Base-by-base conservation (phyloP, 371 early-diverging fungal genomes). In the Chytridium lagenaria region DNA sequence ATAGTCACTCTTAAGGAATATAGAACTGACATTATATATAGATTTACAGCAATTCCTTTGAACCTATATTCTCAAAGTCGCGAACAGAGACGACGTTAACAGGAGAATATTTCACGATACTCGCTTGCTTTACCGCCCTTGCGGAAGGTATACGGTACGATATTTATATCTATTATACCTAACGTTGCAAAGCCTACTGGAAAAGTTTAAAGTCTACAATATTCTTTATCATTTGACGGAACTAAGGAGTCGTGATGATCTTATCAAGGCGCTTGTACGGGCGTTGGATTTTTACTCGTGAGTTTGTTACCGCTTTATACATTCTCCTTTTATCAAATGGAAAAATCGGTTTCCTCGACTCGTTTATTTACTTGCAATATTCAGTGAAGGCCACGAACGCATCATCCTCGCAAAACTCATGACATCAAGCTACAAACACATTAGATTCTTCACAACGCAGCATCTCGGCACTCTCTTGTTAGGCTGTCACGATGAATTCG, bases 141-240 rank as follows among this genome's bases (percentile, higher is more conserved):
- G 85, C 86, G 19, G 91, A 89, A 44, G 95, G 94, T 12, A 81
- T 91, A 37, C 83, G 83, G 86, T 86, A 77, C 33, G 55, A 37
- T 2, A 40, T 19, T 51, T 61, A 38, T 23, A 23, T 19, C 23
- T 70, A 49, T 49, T 49, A 5, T 50, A 39, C 16, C 22, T 44
- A 39, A 34, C 0, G 30, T 59, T 30, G 26, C 23, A 16, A 1
- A 72, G 76, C 36, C 75, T 93, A 1, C 77, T 94, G 50, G 92
- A 94, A 71, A 86, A 88, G 57, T 93, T 90, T 84, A 89, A 90
- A 61, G 90, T 95, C 30, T 94, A 91, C 79, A 91, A 89, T 69
- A 79, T 91, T 38, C 93, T 87, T 75, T 95, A 94, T 70, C 90
- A 90, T 31, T 79, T 95, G 7, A 92, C 91, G 2, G 95, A 94